A percentile compares a stretch with the other conserved stretches of the same genome.
Evolutionary conservation across 2,329 filamentous ascomycete species (phyloP).

Genomic region (Botrytis tulipae): DNA sequence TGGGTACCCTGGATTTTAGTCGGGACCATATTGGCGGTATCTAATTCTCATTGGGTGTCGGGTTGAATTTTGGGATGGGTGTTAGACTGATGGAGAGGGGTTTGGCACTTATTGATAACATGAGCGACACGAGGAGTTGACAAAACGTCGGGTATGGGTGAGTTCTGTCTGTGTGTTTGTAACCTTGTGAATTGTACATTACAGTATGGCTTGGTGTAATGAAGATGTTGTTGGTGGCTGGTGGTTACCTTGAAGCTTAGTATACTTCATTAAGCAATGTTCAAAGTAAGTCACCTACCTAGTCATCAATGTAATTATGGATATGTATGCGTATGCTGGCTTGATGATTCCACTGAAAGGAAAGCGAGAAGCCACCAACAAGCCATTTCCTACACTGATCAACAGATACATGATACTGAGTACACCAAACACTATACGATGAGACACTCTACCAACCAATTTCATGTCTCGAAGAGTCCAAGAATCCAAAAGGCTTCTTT

Average conservation of each 20-base stretch:
- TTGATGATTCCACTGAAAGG: neutral
- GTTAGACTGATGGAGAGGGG: neutral
- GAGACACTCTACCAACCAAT: neutral
- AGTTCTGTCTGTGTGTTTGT: neutral
- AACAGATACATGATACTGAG: neutral
- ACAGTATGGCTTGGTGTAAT: neutral
- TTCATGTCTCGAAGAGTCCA: conserved; percentile 3
- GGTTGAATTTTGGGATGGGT: neutral
- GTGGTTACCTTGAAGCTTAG: neutral
- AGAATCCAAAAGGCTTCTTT: neutral
- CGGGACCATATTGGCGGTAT: conserved; percentile 19
- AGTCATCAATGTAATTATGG: neutral
- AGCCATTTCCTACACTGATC: neutral
- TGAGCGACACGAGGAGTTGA: conserved; percentile 15
- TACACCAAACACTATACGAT: neutral
- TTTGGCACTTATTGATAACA: neutral
- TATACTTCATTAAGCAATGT: neutral
- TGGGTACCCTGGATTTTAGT: conserved; percentile 6
- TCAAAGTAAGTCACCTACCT: neutral
- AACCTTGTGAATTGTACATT: neutral
- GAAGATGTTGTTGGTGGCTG: neutral
- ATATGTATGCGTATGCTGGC: neutral
- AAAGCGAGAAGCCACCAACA: conserved; percentile 6
- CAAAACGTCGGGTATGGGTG: neutral
- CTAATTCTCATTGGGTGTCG: conserved; percentile 12